A percentile compares a stretch with the other conserved stretches of the same genome.
Conservation (phyloP, 805 yeast species). For the Jamesozyma lodderae region DNA sequence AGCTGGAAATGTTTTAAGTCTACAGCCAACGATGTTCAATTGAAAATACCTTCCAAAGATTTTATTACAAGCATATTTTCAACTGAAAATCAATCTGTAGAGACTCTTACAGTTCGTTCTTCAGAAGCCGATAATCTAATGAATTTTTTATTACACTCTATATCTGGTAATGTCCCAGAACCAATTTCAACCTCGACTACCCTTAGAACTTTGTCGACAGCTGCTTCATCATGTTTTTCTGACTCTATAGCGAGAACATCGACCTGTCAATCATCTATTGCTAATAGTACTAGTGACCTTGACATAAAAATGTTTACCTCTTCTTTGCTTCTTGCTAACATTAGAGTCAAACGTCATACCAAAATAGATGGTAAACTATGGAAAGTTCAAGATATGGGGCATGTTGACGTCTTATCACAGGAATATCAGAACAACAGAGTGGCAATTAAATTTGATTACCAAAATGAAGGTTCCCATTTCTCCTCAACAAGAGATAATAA, state of each 20-base stretch:
- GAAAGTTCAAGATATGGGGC: slow-evolving; percentile 14
- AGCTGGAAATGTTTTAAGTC: slow-evolving; percentile 20
- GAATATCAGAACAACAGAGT: slow-evolving; percentile 12
- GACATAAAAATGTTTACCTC: neutral
- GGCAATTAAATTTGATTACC: slow-evolving; percentile 14
- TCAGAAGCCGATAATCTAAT: slow-evolving; percentile 14
- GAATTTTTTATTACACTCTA: slow-evolving; percentile 17
- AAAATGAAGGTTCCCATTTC: neutral
- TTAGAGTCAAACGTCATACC: slow-evolving; percentile 20
- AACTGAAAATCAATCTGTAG: slow-evolving; percentile 1
- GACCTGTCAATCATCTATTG: slow-evolving; percentile 5
- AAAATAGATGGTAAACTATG: slow-evolving; percentile 14
- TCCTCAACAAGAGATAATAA: neutral
- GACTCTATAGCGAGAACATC: slow-evolving; percentile 9
- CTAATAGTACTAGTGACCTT: neutral
- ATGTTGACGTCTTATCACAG: slow-evolving; percentile 15
- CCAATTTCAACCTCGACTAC: slow-evolving; percentile 21
- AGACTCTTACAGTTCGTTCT: slow-evolving; percentile 20
- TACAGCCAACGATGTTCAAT: slow-evolving; percentile 28
- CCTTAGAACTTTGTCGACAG: slow-evolving; percentile 19
- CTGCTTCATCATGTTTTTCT: slow-evolving; percentile 16
- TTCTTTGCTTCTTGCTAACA: slow-evolving; percentile 13
- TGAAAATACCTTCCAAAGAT: slow-evolving; percentile 13
- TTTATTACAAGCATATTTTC: slow-evolving; percentile 10
- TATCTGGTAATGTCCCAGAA: slow-evolving; percentile 11